phyloP scores from a whole-genome alignment of 2,329 filamentous ascomycete genomes.

The Colletotrichum cereale region DNA sequence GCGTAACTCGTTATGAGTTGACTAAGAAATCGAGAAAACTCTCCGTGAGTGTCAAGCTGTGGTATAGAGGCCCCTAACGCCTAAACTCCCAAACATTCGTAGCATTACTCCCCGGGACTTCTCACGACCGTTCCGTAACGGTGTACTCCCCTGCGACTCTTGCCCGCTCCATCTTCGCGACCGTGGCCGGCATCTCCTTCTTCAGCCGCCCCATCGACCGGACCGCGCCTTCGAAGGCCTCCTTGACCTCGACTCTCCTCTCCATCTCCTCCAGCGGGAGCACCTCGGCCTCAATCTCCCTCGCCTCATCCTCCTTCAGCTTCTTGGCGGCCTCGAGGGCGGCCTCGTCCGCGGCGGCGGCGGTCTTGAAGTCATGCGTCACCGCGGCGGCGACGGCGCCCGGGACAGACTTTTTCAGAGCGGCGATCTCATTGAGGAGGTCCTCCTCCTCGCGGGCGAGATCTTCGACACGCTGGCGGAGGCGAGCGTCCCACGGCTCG shows the following conservation, averaged over 20 bases:
- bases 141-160: slow-evolving; percentile 71
- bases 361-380: slow-evolving; percentile 54
- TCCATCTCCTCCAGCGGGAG: slow-evolving; percentile 55
- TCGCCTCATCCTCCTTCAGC: slow-evolving; percentile 41
- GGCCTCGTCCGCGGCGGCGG: slow-evolving; percentile 62
- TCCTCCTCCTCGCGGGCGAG: slow-evolving; percentile 73
- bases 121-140: slow-evolving; percentile 52
- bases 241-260: slow-evolving; percentile 61
- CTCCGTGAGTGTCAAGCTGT: neutral
- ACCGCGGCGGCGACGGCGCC: slow-evolving; percentile 59
- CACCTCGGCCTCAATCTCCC: slow-evolving; percentile 43
- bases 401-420: slow-evolving; percentile 68
- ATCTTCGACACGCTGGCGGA: slow-evolving; percentile 69
- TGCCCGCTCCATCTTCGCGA: slow-evolving; percentile 75
- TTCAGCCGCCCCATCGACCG: slow-evolving; percentile 65
- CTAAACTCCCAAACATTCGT: slow-evolving; percentile 4
- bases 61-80: slow-evolving; percentile 25
- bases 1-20: neutral
- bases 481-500: slow-evolving; percentile 71
- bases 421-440: slow-evolving; percentile 72
- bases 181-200: slow-evolving; percentile 70
- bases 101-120: no score
- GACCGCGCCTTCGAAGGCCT: slow-evolving; percentile 60
- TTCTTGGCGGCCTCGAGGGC: slow-evolving; percentile 42
- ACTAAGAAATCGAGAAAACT: neutral